These are phyloP conservation scores for Coniferiporia sulphurascens DNA, from an alignment of 1,284 basidiomycete genomes.

Conservation along the genomic window DNA sequence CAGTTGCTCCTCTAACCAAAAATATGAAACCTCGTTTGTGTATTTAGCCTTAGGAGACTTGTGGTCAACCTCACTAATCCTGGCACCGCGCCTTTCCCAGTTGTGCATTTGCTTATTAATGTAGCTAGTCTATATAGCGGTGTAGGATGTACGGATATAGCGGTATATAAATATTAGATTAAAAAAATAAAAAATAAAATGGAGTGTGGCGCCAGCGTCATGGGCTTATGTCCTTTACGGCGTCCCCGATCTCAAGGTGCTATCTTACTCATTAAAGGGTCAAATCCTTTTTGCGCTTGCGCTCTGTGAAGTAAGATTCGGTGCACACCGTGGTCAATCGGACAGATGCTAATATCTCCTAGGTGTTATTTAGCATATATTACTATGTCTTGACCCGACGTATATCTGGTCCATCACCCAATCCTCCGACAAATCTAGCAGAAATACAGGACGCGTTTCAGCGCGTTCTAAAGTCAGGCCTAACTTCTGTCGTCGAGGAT, in stretches of 20 bases:
- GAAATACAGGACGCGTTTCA: conserved; percentile 59
- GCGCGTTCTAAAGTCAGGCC: conserved; percentile 58
- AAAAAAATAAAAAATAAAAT: too few relatives aligned
- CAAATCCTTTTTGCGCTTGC: conserved; percentile 42
- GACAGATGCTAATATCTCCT: conserved; percentile 12
- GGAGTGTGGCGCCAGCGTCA: conserved; percentile 62
- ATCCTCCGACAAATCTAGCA: conserved; percentile 40
- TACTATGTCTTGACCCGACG: conserved; percentile 51
- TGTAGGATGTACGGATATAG: too few relatives aligned
- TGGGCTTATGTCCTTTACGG: conserved; percentile 65
- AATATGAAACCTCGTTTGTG: too few relatives aligned
- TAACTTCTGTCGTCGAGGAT: conserved; percentile 48
- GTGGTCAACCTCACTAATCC: too few relatives aligned
- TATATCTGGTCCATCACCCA: conserved; percentile 49
- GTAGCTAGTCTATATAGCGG: too few relatives aligned
- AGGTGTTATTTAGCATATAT: conserved; percentile 79
- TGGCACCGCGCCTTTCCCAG: too few relatives aligned
- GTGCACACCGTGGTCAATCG: conserved; percentile 2
- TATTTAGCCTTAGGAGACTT: too few relatives aligned
- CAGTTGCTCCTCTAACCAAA: too few relatives aligned
- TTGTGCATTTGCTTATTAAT: too few relatives aligned
- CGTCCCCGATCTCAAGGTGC: conserved; percentile 40
- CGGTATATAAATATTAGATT: too few relatives aligned
- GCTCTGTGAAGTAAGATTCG: conserved; percentile 40
- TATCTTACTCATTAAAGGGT: conserved; percentile 38